A percentile compares a stretch with the other conserved stretches of the same genome.
Evolutionary conservation across 78 protist species (phyloP).

Genomic region (Tieghemostelium lacteum): DNA sequence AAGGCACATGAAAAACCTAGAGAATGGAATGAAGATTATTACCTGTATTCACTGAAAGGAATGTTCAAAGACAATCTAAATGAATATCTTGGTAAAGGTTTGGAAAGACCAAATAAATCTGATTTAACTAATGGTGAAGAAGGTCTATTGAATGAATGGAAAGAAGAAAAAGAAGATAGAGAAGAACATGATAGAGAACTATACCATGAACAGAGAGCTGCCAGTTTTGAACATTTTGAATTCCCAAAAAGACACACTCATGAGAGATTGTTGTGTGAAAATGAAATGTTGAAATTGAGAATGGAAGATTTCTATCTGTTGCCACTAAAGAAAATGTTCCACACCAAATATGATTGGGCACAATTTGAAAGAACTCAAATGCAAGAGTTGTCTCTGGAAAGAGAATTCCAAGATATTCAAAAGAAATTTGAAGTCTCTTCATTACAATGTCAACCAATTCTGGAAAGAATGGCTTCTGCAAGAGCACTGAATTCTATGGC

Average conservation of each 20-base stretch:
- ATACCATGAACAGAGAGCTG: neutral
- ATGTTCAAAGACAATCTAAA: conserved; percentile 30
- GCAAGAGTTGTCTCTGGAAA: conserved; percentile 2
- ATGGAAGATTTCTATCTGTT: conserved; percentile 11
- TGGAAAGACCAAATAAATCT: conserved; percentile 45
- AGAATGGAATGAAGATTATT: conserved; percentile 39
- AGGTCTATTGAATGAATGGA: conserved; percentile 1
- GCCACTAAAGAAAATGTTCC: conserved; percentile 10
- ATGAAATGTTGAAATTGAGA: neutral
- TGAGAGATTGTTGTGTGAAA: neutral
- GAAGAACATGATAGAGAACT: neutral
- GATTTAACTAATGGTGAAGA: conserved; percentile 13
- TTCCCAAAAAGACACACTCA: conserved; percentile 10
- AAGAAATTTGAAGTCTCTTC: neutral
- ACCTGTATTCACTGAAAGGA: conserved; percentile 18
- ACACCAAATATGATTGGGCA: neutral
- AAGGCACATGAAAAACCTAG: conserved; percentile 7
- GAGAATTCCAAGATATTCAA: neutral
- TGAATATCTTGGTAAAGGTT: conserved; percentile 34
- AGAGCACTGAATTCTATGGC: neutral
- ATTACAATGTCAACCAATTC: neutral
- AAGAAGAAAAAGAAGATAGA: neutral
- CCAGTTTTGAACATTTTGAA: neutral
- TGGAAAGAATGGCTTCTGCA: neutral
- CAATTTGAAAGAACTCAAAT: neutral